Evolutionary conservation across 306 rosid species (phyloP).

Genomic region (Oemleria cerasiformis): DNA sequence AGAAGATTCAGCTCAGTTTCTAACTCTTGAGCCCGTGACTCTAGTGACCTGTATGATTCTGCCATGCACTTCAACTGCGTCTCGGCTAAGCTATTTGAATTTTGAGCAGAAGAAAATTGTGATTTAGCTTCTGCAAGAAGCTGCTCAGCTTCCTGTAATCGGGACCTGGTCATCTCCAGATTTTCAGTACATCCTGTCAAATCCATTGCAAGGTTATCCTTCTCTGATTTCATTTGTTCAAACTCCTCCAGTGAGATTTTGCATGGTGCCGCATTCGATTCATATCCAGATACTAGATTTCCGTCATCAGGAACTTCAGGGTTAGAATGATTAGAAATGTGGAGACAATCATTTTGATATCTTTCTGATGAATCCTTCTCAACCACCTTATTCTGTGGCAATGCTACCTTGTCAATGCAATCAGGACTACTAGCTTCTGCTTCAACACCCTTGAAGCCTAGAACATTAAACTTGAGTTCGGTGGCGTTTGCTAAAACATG

Average conservation of each 20-base stretch:
- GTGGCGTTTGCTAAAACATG: constrained; percentile 69
- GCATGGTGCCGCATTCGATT: constrained; percentile 33
- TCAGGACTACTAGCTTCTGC: constrained; percentile 74
- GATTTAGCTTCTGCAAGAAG: constrained; percentile 78
- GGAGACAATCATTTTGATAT: constrained; percentile 59
- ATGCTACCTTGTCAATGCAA: constrained; percentile 93
- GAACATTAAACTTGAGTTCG: constrained; percentile 66
- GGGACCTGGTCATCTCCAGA: constrained; percentile 69
- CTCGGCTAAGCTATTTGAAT: constrained; percentile 82
- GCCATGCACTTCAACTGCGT: constrained; percentile 99
- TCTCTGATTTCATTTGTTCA: constrained; percentile 69
- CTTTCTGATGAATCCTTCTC: constrained; percentile 55
- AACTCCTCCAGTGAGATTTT: constrained; percentile 57
- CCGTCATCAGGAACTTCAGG: constrained; percentile 89
- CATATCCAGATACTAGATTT: constrained; percentile 53
- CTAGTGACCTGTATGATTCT: constrained; percentile 91
- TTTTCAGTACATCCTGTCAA: constrained; percentile 60
- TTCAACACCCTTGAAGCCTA: constrained; percentile 64
- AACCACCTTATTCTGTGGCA: constrained; percentile 74
- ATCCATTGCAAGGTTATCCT: constrained; percentile 54
- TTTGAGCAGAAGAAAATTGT: constrained; percentile 70
- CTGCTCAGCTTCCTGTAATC: constrained; percentile 78
- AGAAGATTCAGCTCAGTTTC: constrained; percentile 67
- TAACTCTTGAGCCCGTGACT: constrained; percentile 65
- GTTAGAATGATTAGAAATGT: constrained; percentile 54